phyloP scores from a whole-genome alignment of 2,329 filamentous ascomycete species.

The Fusarium avenaceum region DNA sequence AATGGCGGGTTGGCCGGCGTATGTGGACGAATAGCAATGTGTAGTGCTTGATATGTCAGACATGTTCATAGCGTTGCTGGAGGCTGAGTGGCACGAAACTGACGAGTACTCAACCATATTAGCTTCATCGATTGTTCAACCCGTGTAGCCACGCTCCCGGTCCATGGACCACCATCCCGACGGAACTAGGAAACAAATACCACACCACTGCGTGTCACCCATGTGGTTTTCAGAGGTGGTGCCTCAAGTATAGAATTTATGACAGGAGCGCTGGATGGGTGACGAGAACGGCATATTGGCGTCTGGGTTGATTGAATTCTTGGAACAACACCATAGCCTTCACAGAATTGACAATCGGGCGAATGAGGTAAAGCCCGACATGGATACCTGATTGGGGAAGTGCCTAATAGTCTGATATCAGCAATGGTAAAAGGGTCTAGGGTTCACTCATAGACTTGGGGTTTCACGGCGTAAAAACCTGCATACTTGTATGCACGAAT shows the following conservation, averaged over 20 bases:
- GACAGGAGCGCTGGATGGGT: neutral
- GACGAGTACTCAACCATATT: conserved; percentile 14
- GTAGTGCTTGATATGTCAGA: neutral
- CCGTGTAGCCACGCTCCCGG: conserved; percentile 40
- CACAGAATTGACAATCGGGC: conserved; percentile 1
- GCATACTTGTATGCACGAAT: neutral
- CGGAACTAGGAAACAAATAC: conserved; percentile 24
- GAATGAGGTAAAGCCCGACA: neutral
- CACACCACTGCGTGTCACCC: conserved; percentile 9
- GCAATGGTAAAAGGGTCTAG: neutral
- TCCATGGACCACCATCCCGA: conserved; percentile 36
- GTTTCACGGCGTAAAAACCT: neutral
- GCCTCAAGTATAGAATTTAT: neutral
- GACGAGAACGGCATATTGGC: neutral
- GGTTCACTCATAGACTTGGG: neutral
- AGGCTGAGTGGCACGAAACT: neutral
- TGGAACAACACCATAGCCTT: neutral
- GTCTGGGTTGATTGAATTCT: neutral
- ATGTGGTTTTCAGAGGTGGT: neutral
- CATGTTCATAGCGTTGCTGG: neutral
- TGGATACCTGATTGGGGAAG: conserved; percentile 5
- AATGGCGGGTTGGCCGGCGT: conserved; percentile 27
- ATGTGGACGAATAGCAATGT: conserved; percentile 28
- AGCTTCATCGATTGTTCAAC: conserved; percentile 28
- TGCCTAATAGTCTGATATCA: neutral